These are phyloP conservation scores for Chlorencoelia australis DNA, from an alignment of 2,329 filamentous ascomycete species.

Conservation along the genomic window DNA sequence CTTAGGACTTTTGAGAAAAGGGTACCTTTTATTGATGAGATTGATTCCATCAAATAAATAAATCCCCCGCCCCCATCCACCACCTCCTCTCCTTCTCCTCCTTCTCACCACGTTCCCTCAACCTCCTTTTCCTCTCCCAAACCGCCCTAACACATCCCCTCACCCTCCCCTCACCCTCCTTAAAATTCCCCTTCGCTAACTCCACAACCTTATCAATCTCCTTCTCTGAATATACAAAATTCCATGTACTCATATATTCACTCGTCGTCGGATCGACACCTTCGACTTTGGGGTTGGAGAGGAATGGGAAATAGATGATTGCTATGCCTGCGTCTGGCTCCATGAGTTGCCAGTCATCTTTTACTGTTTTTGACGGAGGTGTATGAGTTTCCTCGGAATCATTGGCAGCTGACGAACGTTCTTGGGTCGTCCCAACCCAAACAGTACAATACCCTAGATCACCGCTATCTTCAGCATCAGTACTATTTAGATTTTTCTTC, in stretches of 20 bases:
- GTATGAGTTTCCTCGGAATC: constrained; percentile 38
- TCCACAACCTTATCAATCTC: constrained; percentile 79
- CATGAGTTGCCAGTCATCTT: constrained; percentile 61
- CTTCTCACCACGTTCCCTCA: constrained; percentile 45
- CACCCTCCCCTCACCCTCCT: constrained; percentile 70
- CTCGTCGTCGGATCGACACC: constrained; percentile 74
- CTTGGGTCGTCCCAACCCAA: constrained; percentile 81
- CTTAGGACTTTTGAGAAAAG: not conserved
- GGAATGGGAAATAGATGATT: constrained; percentile 81
- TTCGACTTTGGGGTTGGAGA: constrained; percentile 69
- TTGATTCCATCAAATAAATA: too few species aligned
- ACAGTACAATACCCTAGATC: constrained; percentile 86
- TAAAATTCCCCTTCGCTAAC: constrained; percentile 78
- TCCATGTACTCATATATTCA: constrained; percentile 94
- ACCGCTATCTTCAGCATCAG: constrained; percentile 33
- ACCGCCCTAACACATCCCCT: constrained; percentile 73
- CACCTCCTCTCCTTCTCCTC: constrained; percentile 32
- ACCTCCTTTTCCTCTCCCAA: constrained; percentile 79
- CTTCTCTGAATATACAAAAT: constrained; percentile 88
- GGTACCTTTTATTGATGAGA: not conserved
- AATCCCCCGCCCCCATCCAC: constrained; percentile 52
- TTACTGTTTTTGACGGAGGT: constrained; percentile 33
- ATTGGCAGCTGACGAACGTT: constrained; percentile 51
- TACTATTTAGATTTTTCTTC: constrained; percentile 10
- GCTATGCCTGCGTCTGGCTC: constrained; percentile 74